phyloP scores from a whole-genome alignment of 2,329 filamentous ascomycete species.

The Sphaerostilbella broomeana region DNA sequence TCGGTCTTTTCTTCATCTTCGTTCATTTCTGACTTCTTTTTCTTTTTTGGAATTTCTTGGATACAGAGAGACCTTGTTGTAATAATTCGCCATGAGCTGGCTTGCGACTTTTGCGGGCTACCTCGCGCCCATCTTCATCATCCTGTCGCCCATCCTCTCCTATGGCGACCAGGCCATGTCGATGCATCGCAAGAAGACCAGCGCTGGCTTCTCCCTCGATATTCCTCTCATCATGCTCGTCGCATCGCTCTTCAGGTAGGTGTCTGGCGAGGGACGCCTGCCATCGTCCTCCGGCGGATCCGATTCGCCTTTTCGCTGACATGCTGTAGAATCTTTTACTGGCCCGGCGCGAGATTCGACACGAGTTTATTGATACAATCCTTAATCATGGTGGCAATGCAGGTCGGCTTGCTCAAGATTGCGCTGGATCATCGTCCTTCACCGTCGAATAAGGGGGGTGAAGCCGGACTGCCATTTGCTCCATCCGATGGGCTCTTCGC shows the following conservation, averaged over 20 bases:
- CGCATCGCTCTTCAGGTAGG: conserved; percentile 57
- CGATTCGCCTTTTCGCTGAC: conserved; percentile 15
- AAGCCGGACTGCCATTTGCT: conserved; percentile 56
- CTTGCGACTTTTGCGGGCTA: conserved; percentile 46
- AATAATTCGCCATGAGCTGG: conserved; percentile 36
- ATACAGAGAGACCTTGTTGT: too few relatives aligned
- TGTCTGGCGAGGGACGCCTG: neutral
- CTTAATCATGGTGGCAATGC: conserved; percentile 58
- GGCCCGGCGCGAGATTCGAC: conserved; percentile 60
- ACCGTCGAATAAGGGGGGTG: conserved; percentile 53
- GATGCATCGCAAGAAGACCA: conserved; percentile 58
- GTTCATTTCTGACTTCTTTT: neutral
- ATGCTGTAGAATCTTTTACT: conserved; percentile 57
- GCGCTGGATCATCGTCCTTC: conserved; percentile 61
- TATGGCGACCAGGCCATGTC: conserved; percentile 60
- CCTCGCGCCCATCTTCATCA: conserved; percentile 56
- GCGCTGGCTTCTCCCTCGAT: conserved; percentile 63
- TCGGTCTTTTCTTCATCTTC: neutral
- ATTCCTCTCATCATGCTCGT: conserved; percentile 68
- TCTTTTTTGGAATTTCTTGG: neutral
- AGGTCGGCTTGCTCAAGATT: conserved; percentile 58
- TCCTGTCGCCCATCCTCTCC: conserved; percentile 56
- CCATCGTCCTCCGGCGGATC: conserved; percentile 1
- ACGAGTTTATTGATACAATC: conserved; percentile 57
- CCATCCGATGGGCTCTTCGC: conserved; percentile 32